Conservation (phyloP, 129 eudicot genomes). For the Chrysanthemum lavandulifolium region DNA sequence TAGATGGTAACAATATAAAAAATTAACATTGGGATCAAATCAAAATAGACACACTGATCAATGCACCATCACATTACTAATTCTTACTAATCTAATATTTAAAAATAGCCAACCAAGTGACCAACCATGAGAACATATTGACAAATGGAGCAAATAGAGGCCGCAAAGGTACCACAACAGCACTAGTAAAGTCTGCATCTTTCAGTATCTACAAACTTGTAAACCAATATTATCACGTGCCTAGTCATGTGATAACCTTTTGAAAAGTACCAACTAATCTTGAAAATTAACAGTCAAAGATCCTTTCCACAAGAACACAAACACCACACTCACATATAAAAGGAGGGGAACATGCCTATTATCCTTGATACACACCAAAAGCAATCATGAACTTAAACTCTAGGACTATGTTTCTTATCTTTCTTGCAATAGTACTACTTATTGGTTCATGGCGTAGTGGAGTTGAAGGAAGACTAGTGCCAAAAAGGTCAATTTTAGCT, state of each 20-base stretch:
- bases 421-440: slow-evolving; percentile 46
- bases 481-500: slow-evolving; percentile 20
- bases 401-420: slow-evolving; percentile 28
- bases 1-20: not conserved
- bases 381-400: slow-evolving; percentile 45
- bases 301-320: slow-evolving; percentile 41
- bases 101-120: not conserved
- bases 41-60: slow-evolving; percentile 8
- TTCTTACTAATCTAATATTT: too few species aligned
- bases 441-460: slow-evolving; percentile 33
- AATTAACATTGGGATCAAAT: slow-evolving; percentile 7
- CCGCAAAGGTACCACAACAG: slow-evolving; percentile 19
- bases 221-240: slow-evolving; percentile 46
- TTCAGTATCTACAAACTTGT: not conserved
- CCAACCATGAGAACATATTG: slow-evolving; percentile 15
- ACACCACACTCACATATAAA: slow-evolving; percentile 30
- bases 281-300: slow-evolving; percentile 61
- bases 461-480: slow-evolving; percentile 29
- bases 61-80: slow-evolving; percentile 16
- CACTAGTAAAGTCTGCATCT: slow-evolving; percentile 18
- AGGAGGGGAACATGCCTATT: slow-evolving; percentile 3
- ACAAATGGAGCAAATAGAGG: slow-evolving; percentile 17
- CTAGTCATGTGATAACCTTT: slow-evolving; percentile 47
- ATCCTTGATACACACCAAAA: slow-evolving; percentile 13
- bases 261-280: slow-evolving; percentile 38